These are phyloP conservation scores for Wickerhamiella domercqiae DNA, from an alignment of 805 yeast genomes.

Conservation along the genomic window DNA sequence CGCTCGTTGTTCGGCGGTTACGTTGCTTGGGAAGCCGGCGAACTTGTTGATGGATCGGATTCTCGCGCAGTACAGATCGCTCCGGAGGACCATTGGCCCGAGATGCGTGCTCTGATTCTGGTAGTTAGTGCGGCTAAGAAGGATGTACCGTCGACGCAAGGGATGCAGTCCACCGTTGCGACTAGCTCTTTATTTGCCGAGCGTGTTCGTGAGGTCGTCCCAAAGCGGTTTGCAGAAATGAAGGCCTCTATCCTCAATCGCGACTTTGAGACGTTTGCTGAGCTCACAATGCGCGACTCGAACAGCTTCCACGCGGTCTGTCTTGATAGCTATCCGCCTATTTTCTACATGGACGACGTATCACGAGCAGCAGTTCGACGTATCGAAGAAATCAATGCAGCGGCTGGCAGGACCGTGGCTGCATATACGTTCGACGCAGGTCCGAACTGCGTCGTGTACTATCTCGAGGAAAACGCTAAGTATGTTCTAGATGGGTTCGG, in stretches of 20 bases:
- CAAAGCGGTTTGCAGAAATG: slow-evolving; percentile 72
- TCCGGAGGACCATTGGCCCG: slow-evolving; percentile 75
- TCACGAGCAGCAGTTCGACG: slow-evolving; percentile 68
- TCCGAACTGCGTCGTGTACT: slow-evolving; percentile 94
- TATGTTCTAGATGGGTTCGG: slow-evolving; percentile 53
- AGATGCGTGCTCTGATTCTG: slow-evolving; percentile 77
- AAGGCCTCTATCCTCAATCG: slow-evolving; percentile 53
- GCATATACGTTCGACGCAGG: slow-evolving; percentile 99
- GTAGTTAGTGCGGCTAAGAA: slow-evolving; percentile 90
- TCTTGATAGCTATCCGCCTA: slow-evolving; percentile 88
- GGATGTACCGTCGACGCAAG: slow-evolving; percentile 87
- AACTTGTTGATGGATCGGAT: slow-evolving; percentile 59
- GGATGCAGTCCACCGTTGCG: slow-evolving; percentile 89
- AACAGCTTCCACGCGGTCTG: slow-evolving; percentile 98
- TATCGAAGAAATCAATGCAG: slow-evolving; percentile 60
- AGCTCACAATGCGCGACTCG: slow-evolving; percentile 89
- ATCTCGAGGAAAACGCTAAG: slow-evolving; percentile 59
- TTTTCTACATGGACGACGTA: slow-evolving; percentile 83
- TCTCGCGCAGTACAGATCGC: slow-evolving; percentile 91
- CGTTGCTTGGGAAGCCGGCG: slow-evolving; percentile 99
- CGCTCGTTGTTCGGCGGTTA: slow-evolving; percentile 93
- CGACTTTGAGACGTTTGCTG: slow-evolving; percentile 70
- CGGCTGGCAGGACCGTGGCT: slow-evolving; percentile 51
- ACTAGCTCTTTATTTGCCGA: slow-evolving; percentile 76
- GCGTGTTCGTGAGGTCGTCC: slow-evolving; percentile 72